Base-by-base conservation (phyloP, 768 basidiomycete species). In the Podaxis rugospora region DNA sequence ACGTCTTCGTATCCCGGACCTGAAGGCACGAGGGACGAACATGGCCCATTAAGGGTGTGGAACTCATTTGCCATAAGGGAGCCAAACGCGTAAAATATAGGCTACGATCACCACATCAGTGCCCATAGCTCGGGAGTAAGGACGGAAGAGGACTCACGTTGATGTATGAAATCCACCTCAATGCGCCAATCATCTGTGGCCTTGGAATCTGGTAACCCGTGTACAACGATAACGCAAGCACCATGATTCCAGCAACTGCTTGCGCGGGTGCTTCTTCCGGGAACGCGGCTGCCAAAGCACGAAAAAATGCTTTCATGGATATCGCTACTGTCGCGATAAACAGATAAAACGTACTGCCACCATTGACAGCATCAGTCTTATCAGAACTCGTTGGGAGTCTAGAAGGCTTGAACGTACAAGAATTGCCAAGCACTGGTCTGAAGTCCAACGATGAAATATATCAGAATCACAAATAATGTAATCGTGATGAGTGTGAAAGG, bases 31-130 rank as follows among this genome's bases (percentile, higher is more conserved):
- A 90, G 74, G 42, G 75, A 70, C 25, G 87, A 74, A 67, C 88
- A 88, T 13, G 73, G 67, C 49, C 87, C 90, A 21, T 88, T 71
- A 5, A 90, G 72, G 0, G 83, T 86, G 64, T 82, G 84, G 74
- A 95, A 94, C 71, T 96, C 92, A 72, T 94, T 95, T 21, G 83
- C 78, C 69, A 95, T 78, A 44, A 94, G 70, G 0, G 81, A 78
- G 62, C 93, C 89, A 69, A 95, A 94, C 0, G 83, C 87, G 68
- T 86, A 93, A 1, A 76, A 80, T 39, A 92, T 62, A 57, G 93
- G 80, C 86, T 87, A 62, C 66, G 47, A 18, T 28, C 6, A 1
- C 47, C 25, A 3, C 32, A 32, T 32, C 32, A 32, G 32, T 9
- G 32, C 9, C 32, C 32, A 32, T 32, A 32, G 1, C 32, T 32